Base-by-base conservation (phyloP, 305 asterid species). In the Fraxinus greggii region DNA sequence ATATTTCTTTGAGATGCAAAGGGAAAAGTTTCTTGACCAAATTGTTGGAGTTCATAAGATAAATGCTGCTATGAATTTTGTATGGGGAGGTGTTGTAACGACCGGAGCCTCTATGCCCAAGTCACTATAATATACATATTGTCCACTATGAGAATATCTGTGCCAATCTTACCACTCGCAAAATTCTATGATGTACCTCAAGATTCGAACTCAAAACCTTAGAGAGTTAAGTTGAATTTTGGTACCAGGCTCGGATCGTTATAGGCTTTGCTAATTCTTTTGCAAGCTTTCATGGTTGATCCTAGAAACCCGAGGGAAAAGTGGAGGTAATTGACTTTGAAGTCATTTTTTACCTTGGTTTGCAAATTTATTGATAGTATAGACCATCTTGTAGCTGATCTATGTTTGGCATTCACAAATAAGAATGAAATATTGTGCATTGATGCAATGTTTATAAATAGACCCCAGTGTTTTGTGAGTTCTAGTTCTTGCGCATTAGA, bases 51-150 rank as follows among this genome's bases (percentile, higher is more conserved):
- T 78, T 26, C 28, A 56, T 26, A 72, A 36, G 17, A 79, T 2
- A 29, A 70, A 70, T 65, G 75, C 28, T n/a, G 31, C n/a, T 45
- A 28, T 76, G 35, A 78, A 72, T 77, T 80, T 40, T 67, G 32
- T 33, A 54, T 73, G 77, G 38, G 79, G 76, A 26, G 45, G 38
- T 77, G 6, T 29, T 8, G 48, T 38, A 1, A 38, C 6, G 15
- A 1, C 3, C 48, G 1, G 1, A 38, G 48, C 48, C 48, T 38
- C 48, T 8, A 9, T 38, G 13, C 2, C 48, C 48, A 38, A 38
- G 48, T 0, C 48, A 1, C 3, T 9, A 38, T 38, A 38, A 8
- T 1, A 38, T 8, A 38, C 13, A 4, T 38, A 38, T 9, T 38
- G 48, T 38, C 48, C 3, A 0, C 7, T 1, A 8, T 2, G 48